Base-by-base conservation (phyloP, 116 monocot species). In the Dioscorea cayenensis region DNA sequence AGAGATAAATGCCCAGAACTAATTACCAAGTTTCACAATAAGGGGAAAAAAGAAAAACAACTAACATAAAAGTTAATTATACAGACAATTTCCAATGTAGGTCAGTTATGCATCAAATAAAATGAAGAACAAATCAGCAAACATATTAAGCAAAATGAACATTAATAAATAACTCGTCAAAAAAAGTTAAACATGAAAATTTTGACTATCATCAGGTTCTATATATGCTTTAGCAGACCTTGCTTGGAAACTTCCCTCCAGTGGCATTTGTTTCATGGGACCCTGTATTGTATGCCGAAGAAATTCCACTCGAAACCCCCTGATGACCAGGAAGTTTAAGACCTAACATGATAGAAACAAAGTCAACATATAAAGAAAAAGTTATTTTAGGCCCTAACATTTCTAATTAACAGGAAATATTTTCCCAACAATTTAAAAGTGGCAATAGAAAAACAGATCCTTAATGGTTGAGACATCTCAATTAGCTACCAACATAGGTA, bases 201-300 rank as follows among this genome's bases (percentile, higher is more conserved):
- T 18, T 55, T 55, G 19, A 55, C 19, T 16, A 55, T 55, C 55
- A 55, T 55, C 14, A 55, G 51, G 43, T 72, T 66, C 72, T 55
- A 5, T 55, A 55, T 16, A 55, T 55, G 18, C 55, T 55, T 55
- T 55, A 55, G 55, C n/a, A 55, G 17, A 55, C 92, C 71, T 76
- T 85, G 72, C 22, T 80, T 59, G 75, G 67, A 59, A 81, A 80
- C 71, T 78, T 92, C 69, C 87, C 89, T 67, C 85, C 87, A 72
- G 64, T 36, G 37, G 92, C 95, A 82, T 89, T 95, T 73, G 82
- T 71, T 67, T 82, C 89, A 77, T 92, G 87, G 58, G 75, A 84
- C 60, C 71, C 58, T 66, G 87, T 65, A 63, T 85, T 85, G 76
- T 95, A 95, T 60, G 85, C 67, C 32, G 76, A 72, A 70, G 87